Evolutionary conservation across 1,284 basidiomycete genomes (phyloP).

Genomic region (Fomitopsis betulina): DNA sequence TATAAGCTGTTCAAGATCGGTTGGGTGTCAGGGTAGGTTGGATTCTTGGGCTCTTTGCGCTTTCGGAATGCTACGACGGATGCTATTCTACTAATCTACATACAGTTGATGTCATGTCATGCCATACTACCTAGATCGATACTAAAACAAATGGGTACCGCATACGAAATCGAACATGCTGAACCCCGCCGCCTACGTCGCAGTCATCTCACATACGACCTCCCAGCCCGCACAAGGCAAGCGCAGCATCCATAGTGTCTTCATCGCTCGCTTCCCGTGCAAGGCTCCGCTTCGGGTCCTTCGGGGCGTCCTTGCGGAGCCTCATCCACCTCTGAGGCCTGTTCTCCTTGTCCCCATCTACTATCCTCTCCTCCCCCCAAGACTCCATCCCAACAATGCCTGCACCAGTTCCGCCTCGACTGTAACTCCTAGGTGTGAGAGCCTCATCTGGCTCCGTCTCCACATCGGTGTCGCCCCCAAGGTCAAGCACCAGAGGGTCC

Average conservation of each 20-base stretch:
- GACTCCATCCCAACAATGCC: conserved; percentile 5
- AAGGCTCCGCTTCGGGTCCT: conserved; percentile 2
- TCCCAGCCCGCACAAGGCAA: conserved; percentile 57
- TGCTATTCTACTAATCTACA: neutral
- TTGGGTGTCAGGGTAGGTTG: conserved; percentile 34
- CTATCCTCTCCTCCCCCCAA: conserved; percentile 10
- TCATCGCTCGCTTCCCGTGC: conserved; percentile 36
- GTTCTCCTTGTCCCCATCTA: conserved; percentile 15
- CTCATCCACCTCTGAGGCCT: neutral
- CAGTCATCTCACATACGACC: conserved; percentile 8
- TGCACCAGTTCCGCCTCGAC: neutral
- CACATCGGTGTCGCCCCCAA: conserved; percentile 28
- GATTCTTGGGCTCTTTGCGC: neutral
- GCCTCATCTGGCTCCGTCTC: conserved; percentile 30
- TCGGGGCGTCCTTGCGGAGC: neutral
- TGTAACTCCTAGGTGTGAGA: conserved; percentile 36
- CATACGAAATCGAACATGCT: neutral
- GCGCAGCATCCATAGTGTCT: conserved; percentile 61
- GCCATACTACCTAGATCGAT: neutral
- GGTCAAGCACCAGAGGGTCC: conserved; percentile 24
- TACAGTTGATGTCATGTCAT: neutral
- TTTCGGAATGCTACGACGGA: neutral
- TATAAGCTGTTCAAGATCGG: conserved; percentile 68
- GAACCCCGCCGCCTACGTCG: neutral
- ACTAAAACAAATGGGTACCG: neutral